These are phyloP conservation scores for Mortierella sp. DNA, from an alignment of 371 early-diverging fungal species.

Conservation along the genomic window DNA sequence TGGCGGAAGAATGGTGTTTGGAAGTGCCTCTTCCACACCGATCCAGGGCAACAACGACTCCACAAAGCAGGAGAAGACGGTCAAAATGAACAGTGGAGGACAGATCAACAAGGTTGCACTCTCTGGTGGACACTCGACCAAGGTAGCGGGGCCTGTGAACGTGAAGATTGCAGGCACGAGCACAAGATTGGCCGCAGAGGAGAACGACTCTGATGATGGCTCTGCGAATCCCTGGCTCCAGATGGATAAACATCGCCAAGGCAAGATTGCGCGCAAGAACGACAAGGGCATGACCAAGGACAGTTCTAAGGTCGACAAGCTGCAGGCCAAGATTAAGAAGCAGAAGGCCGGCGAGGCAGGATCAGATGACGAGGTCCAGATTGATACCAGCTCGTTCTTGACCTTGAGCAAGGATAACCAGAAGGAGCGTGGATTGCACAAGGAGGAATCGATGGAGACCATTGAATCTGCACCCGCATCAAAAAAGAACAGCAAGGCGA, in stretches of 20 bases:
- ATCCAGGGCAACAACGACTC: constrained; percentile 14
- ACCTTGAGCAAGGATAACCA: constrained; percentile 55
- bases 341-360: constrained; percentile 55
- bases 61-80: constrained; percentile 23
- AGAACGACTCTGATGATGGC: constrained; percentile 43
- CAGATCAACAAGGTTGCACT: constrained; percentile 70
- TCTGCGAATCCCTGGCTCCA: constrained; percentile 76
- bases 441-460: constrained; percentile 11
- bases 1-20: constrained; percentile 74
- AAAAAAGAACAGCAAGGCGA: constrained; percentile 22
- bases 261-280: constrained; percentile 65
- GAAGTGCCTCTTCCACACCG: constrained; percentile 31
- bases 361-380: constrained; percentile 66
- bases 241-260: constrained; percentile 58
- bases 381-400: constrained; percentile 66
- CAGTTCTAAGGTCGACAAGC: constrained; percentile 67
- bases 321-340: constrained; percentile 68
- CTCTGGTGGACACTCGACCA: constrained; percentile 67
- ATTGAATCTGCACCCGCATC: constrained; percentile 4
- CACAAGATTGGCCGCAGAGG: constrained; percentile 28
- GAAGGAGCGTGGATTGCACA: constrained; percentile 35
- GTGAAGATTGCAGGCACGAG: constrained; percentile 52
- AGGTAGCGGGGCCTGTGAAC: constrained; percentile 64
- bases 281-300: constrained; percentile 64
- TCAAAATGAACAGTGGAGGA: constrained; percentile 68